Evolutionary conservation across 495 filamentous ascomycete species (phyloP), one percentile per base, ranked within the genome.

Genomic region (Hypoxylon fragiforme): DNA sequence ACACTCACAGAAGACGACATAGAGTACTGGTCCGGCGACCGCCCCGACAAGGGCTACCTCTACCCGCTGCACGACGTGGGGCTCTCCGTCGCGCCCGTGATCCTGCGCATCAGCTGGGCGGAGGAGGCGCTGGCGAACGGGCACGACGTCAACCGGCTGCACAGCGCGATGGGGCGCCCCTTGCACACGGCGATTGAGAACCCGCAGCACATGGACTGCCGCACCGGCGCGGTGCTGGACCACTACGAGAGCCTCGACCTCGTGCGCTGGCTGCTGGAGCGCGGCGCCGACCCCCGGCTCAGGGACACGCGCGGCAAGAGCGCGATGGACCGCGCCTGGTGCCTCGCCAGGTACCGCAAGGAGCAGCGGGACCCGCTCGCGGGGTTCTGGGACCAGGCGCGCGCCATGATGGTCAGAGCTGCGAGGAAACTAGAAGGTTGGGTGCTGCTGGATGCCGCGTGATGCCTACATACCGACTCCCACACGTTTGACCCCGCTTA

Each of bases 371-470:
- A 21, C 7, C 16, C 37, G 7, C 12, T 39, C 16, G 37, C 37
- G 4, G 37, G 11, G 15, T 39, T 39, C 37, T 39, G 15, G 37
- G 37, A 39, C 18, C 37, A 39, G 37, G 37, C 37, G 16, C 37
- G 37, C 16, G 15, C 13, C 7, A 39, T 39, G 37, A 39, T 39
- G 37, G 16, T 39, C 8, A 15, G 21, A 15, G 37, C 16, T 39
- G 37, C 15, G 9, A 39, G 12, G 37, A 39, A 39, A 39, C 37
- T 39, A 3, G 37, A 39, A 39, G 12, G 39, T 42, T 8, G 12
- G 39, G n/a, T n/a, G n/a, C n/a, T n/a, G n/a, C n/a, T n/a, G n/a
- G n/a, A n/a, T n/a, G n/a, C n/a, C n/a, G n/a, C n/a, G n/a, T n/a
- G n/a, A n/a, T n/a, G n/a, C n/a, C n/a, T n/a, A n/a, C n/a, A n/a